Evolutionary conservation across 2,329 filamentous ascomycete genomes (phyloP).

Genomic region (Apiospora arundinis): DNA sequence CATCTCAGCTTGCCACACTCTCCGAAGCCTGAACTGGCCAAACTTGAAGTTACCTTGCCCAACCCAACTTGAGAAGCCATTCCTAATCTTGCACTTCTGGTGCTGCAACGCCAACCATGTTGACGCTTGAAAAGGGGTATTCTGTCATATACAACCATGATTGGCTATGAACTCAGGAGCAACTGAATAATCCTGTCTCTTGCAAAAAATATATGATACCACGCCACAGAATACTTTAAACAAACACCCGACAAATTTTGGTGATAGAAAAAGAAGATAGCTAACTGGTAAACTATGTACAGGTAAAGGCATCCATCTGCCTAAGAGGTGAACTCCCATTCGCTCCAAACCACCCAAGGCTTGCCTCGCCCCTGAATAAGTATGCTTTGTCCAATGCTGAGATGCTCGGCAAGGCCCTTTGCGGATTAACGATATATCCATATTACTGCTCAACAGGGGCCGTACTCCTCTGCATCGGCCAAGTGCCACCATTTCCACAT

Average conservation of each 20-base stretch:
- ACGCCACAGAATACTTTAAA: not conserved
- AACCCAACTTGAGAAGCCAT: too few relatives aligned
- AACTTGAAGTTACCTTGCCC: too few relatives aligned
- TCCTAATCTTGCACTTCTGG: not conserved
- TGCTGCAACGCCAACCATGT: slow-evolving; percentile 58
- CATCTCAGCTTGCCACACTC: too few relatives aligned
- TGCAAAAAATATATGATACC: too few relatives aligned
- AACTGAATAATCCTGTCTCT: too few relatives aligned
- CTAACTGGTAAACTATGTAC: slow-evolving; percentile 1
- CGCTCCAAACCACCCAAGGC: not conserved
- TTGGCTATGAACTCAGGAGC: too few relatives aligned
- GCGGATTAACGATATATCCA: not conserved
- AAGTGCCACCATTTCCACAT: not conserved
- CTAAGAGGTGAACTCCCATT: not conserved
- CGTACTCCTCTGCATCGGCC: not conserved
- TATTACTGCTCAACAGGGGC: not conserved
- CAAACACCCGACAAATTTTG: not conserved
- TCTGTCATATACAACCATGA: too few relatives aligned
- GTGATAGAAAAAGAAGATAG: not conserved
- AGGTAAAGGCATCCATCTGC: not conserved
- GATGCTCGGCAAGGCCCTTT: not conserved
- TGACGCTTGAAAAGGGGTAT: slow-evolving; percentile 65
- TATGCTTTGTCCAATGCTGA: not conserved
- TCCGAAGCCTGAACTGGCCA: too few relatives aligned
- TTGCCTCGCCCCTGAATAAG: not conserved